Evolutionary conservation across 352 stramenopile genomes (phyloP), one percentile per base, ranked within the genome.

Genomic region (Thraustochytrium sp.): DNA sequence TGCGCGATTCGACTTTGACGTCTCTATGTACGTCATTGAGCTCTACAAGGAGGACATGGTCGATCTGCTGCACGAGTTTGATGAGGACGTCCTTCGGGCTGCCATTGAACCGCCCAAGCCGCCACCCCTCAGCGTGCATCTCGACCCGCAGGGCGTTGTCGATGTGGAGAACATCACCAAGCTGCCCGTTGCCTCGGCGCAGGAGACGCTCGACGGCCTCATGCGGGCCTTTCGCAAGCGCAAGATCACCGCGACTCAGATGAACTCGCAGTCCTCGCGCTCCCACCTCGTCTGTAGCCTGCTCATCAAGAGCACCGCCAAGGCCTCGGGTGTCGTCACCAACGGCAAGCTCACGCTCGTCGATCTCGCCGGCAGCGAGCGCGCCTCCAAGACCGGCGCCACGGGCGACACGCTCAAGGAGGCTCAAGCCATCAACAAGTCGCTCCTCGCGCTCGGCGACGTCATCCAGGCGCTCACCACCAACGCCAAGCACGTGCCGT

Each of bases 31-130:
- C 29, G 99, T 98, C 86, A 94, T 98, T 82, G 97, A 99, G 90
- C 99, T 99, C 68, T 99, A 99, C 90, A 99, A 99, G 88, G 97
- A 99, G 84, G 93, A 96, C 26, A 94, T 99, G 48, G 93, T 94
- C 36, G 97, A 99, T 87, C 88, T 99, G 74, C 91, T 99, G 18
- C 89, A 59, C 44, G 54, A 56, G 23, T 34, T 31, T 18, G 55
- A 37, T 29, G 29, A 82, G 31, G 42, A 72, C 23, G 42, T 18
- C 3, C 34, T 38, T 11, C 21, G 34, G 13, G 53, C 26, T n/a
- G 56, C 26, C 13, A 72, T 72, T 29, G 59, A 72, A 26, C 48
- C 53, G 13, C 75, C 37, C 31, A 31, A 34, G 23, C 37, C 82
- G 54, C 73, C 76, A n/a, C 65, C 75, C 84, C 87, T 95, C 34